Evolutionary conservation across 768 basidiomycete species (phyloP), one percentile per base, ranked within the genome.

Genomic region (Dioszegia aurantiaca): DNA sequence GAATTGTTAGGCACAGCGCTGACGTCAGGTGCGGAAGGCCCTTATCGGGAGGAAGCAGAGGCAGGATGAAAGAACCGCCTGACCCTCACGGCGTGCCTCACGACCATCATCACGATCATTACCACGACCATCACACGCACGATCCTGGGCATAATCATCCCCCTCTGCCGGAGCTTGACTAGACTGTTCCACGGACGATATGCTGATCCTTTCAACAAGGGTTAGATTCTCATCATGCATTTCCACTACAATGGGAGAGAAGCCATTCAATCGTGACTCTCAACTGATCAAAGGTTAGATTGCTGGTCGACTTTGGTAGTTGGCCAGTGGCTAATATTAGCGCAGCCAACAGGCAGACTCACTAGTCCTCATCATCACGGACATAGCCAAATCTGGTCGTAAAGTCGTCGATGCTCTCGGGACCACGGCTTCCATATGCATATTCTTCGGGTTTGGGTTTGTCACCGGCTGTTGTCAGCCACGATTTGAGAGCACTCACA

Each of bases 371-470:
- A 39, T 76, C 76, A 37, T 82, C 75, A 39, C 90, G 84, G 77
- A 81, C 86, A 81, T 83, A 97, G 5, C 90, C 92, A 72, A 86
- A 86, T 74, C 84, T 84, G 53, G 61, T 65, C 62, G 88, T 85
- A 74, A 91, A 99, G 0, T 74, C 78, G 21, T 90, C 88, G 37
- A 97, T 80, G 73, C 86, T 82, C 65, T 85, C 85, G 0, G 94
- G 95, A n/a, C 93, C 95, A 60, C 95, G 86, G 58, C 91, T 91
- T 43, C 95, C 95, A 74, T 98, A 99, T 4, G 86, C 84, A 79
- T 99, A 99, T 17, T 81, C 75, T 46, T 83, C 78, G 4, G 89
- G 91, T 69, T 78, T 85, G 48, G 93, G 92, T 30, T 78, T 78
- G 10, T 67, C 62, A 42, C 23, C 14, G 5, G 48, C 58, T 59